phyloP scores from a whole-genome alignment of 768 basidiomycete species.

The Serendipita sp. region DNA sequence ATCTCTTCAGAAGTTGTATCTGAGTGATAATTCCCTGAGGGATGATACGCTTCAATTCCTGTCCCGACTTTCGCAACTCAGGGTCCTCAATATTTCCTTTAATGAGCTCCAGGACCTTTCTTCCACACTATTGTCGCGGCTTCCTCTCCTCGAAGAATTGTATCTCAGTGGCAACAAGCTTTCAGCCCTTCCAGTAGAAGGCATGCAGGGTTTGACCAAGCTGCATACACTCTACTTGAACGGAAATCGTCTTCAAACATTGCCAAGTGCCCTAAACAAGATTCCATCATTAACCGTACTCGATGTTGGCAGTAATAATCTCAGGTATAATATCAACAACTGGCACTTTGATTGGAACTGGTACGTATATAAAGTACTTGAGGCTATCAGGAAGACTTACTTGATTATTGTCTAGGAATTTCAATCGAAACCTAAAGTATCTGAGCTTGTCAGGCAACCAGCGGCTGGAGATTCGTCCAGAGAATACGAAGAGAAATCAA shows the following conservation, averaged over 20 bases:
- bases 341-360: conserved; percentile 99
- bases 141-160: conserved; percentile 59
- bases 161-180: conserved; percentile 94
- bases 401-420: conserved; percentile 50
- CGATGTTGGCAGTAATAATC: conserved; percentile 83
- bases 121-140: conserved; percentile 51
- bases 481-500: conserved; percentile 21
- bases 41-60: conserved; percentile 66
- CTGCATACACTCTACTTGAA: conserved; percentile 74
- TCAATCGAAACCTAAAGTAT: conserved; percentile 82
- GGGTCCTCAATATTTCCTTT: conserved; percentile 80
- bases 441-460: conserved; percentile 97
- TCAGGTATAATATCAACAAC: conserved; percentile 96
- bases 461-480: conserved; percentile 84
- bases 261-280: conserved; percentile 81
- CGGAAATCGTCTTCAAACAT: conserved; percentile 81
- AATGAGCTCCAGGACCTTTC: conserved; percentile 89
- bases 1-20: conserved; percentile 61
- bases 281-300: conserved; percentile 61
- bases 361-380: conserved; percentile 28
- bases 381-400: neutral
- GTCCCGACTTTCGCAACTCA: conserved; percentile 59
- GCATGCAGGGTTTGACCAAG: conserved; percentile 52
- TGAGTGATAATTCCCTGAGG: conserved; percentile 78
- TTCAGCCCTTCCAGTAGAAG: conserved; percentile 77